phyloP scores from a whole-genome alignment of 2,329 filamentous ascomycete genomes.

The Aspergillus chevalieri region DNA sequence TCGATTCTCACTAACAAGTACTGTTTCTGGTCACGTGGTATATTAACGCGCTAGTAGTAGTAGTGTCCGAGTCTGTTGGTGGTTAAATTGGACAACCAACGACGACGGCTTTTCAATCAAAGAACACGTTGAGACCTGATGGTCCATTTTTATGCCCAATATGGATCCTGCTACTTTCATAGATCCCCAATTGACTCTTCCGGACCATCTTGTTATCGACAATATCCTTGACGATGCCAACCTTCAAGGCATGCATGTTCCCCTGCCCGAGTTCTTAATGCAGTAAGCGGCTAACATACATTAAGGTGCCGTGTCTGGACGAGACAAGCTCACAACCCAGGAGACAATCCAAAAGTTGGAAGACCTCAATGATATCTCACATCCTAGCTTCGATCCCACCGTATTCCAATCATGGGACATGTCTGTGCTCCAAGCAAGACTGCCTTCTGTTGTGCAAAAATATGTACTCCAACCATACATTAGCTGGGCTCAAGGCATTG shows the following conservation, averaged over 20 bases:
- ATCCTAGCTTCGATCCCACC: slow-evolving; percentile 49
- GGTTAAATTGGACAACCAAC: no score
- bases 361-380: slow-evolving; percentile 45
- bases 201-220: slow-evolving; percentile 35
- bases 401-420: slow-evolving; percentile 50
- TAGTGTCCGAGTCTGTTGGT: no score
- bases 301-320: slow-evolving; percentile 1
- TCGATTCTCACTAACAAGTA: no score
- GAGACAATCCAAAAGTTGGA: slow-evolving; percentile 41
- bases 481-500: slow-evolving; percentile 48
- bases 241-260: slow-evolving; percentile 5
- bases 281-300: slow-evolving; percentile 3
- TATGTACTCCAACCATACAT: slow-evolving; percentile 57
- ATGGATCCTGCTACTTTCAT: slow-evolving; percentile 27
- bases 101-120: no score
- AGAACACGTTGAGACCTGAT: neutral
- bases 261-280: slow-evolving; percentile 3
- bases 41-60: no score
- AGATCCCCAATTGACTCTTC: slow-evolving; percentile 30
- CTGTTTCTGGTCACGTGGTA: no score
- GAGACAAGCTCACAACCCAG: slow-evolving; percentile 9
- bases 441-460: slow-evolving; percentile 37
- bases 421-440: slow-evolving; percentile 34
- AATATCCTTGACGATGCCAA: slow-evolving; percentile 30
- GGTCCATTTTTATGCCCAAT: neutral